Evolutionary conservation across 805 yeast species (phyloP).

Genomic region (Wickerhamomyces silvicola): DNA sequence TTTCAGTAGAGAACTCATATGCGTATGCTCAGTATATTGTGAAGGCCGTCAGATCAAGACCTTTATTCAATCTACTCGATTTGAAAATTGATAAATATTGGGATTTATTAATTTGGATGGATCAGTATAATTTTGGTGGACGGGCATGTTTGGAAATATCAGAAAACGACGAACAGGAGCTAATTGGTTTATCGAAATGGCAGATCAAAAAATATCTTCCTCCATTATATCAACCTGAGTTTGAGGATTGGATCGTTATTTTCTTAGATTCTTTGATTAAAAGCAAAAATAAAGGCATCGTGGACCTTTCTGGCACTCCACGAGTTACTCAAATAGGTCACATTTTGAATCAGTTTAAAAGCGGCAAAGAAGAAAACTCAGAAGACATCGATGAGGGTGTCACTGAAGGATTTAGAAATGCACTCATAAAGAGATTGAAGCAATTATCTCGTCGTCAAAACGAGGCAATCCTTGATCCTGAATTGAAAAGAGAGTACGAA

Average conservation of each 20-base stretch:
- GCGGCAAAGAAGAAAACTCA: conserved; percentile 23
- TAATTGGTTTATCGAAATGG: conserved; percentile 58
- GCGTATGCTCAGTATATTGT: conserved; percentile 84
- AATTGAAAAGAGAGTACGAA: conserved; percentile 54
- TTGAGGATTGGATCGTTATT: conserved; percentile 79
- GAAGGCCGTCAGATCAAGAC: conserved; percentile 71
- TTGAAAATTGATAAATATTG: conserved; percentile 70
- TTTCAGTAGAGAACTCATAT: conserved; percentile 77
- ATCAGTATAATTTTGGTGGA: conserved; percentile 82
- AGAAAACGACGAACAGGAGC: conserved; percentile 31
- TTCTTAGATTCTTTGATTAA: conserved; percentile 65
- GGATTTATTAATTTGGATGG: conserved; percentile 97
- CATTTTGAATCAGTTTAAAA: conserved; percentile 34
- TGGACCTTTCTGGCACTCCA: conserved; percentile 39
- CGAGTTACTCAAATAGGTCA: conserved; percentile 66
- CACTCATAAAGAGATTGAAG: conserved; percentile 59
- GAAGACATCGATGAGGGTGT: conserved; percentile 39
- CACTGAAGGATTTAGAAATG: conserved; percentile 51
- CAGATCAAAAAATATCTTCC: conserved; percentile 74
- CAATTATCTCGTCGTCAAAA: conserved; percentile 63
- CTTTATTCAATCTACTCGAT: conserved; percentile 78
- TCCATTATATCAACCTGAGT: conserved; percentile 66
- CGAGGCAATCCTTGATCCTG: conserved; percentile 64
- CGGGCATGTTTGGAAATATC: conserved; percentile 35
- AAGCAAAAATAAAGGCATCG: conserved; percentile 33